Conservation (phyloP, 139 green algal species). For the Chlamydomonas sphaeroides region DNA sequence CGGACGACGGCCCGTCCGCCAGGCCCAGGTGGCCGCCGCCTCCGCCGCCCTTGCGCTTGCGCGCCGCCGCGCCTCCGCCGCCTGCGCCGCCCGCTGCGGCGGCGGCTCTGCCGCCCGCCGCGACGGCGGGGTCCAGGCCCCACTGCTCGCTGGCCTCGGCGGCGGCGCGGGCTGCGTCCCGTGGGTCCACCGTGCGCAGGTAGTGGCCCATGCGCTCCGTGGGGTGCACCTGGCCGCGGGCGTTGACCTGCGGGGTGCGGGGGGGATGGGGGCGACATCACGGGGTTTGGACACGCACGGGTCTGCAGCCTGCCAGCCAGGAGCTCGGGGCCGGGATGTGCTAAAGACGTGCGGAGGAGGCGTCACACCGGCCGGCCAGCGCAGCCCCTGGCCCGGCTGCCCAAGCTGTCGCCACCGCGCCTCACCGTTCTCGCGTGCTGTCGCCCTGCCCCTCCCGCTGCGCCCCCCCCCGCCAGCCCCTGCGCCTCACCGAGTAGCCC, state of each 20-base stretch:
- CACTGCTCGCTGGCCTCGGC: not conserved
- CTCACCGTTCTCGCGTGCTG: too few species aligned
- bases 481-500: not conserved
- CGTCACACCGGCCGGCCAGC: too few species aligned
- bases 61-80: not conserved
- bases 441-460: too few species aligned
- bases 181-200: not conserved
- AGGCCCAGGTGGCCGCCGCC: not conserved
- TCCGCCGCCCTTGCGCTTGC: not conserved
- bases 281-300: too few species aligned
- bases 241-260: conserved; percentile 9
- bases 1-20: too few species aligned
- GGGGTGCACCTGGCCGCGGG: conserved; percentile 11
- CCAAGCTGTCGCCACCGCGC: too few species aligned
- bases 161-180: not conserved
- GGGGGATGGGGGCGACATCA: not conserved
- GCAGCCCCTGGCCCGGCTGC: too few species aligned
- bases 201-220: not conserved
- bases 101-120: not conserved
- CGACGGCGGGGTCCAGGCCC: not conserved
- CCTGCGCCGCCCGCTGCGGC: not conserved
- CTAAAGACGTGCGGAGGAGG: too few species aligned
- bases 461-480: not conserved
- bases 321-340: too few species aligned
- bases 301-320: too few species aligned